Percentiles rank a stretch among this genome's conserved stretches.
phyloP scores from a whole-genome alignment of 1,139 yeast genomes.

The Nakaseomyces nivariensis region DNA sequence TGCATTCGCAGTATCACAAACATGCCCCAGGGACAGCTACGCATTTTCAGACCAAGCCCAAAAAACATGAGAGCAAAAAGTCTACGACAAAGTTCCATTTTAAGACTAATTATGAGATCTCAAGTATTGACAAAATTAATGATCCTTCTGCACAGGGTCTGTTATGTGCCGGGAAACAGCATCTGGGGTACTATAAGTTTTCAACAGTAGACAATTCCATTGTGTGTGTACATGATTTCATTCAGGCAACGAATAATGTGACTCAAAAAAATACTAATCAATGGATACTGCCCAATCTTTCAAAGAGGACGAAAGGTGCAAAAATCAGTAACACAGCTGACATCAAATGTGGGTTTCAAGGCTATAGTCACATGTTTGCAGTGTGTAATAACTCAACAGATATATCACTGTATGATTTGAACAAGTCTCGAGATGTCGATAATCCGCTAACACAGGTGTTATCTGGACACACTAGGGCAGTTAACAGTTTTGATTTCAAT shows the following conservation, averaged over 20 bases:
- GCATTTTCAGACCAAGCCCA: not conserved
- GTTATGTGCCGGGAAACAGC: conserved; percentile 28
- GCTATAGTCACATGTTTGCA: conserved; percentile 37
- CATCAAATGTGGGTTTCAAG: conserved; percentile 39
- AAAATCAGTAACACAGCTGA: conserved; percentile 42
- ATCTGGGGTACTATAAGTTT: conserved; percentile 25
- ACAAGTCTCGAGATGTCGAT: conserved; percentile 32
- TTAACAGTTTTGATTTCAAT: conserved; percentile 69
- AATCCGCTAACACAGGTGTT: conserved; percentile 39
- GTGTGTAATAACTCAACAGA: conserved; percentile 38
- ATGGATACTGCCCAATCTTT: conserved; percentile 8
- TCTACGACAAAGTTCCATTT: conserved; percentile 1
- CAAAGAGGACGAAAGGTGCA: conserved; percentile 23
- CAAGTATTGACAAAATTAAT: conserved; percentile 28
- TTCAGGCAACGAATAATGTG: conserved; percentile 7
- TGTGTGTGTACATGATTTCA: conserved; percentile 18
- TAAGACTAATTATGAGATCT: conserved; percentile 18
- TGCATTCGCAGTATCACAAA: not conserved
- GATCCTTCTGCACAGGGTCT: conserved; percentile 18
- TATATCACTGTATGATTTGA: conserved; percentile 41
- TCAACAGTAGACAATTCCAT: conserved; percentile 16
- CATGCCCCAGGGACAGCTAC: not conserved
- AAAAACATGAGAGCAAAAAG: not conserved
- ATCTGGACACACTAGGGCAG: conserved; percentile 69
- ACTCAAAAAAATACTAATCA: conserved; percentile 6